Evolutionary conservation across 2,329 filamentous ascomycete species (phyloP).

Genomic region (Geosmithia morbida): DNA sequence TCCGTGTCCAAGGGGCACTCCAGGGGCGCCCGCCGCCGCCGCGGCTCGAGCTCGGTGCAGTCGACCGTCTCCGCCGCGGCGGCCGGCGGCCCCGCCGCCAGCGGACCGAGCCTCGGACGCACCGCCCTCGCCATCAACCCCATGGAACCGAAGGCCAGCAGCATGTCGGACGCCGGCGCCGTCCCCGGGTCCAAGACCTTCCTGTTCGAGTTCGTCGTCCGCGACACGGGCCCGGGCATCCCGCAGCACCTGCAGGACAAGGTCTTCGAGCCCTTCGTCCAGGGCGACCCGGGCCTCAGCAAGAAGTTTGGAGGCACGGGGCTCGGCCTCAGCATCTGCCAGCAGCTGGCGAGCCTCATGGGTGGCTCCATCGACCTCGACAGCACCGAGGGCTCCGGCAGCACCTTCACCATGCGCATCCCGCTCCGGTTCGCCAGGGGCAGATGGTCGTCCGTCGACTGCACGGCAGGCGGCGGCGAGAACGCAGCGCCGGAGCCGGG

Average conservation of each 20-base stretch:
- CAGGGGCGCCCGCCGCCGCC: constrained; percentile 28
- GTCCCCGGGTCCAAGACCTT: constrained; percentile 32
- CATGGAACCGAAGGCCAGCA: constrained; percentile 34
- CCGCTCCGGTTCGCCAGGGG: constrained; percentile 66
- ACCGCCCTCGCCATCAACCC: constrained; percentile 50
- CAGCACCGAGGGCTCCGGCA: constrained; percentile 60
- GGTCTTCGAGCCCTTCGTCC: constrained; percentile 89
- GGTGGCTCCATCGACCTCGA: constrained; percentile 58
- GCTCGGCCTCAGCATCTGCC: constrained; percentile 76
- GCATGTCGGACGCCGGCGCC: constrained; percentile 23
- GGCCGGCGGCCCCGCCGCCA: not conserved
- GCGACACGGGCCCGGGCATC: constrained; percentile 81
- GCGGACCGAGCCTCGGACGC: constrained; percentile 15
- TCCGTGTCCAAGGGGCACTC: constrained; percentile 39
- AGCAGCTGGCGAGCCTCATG: constrained; percentile 75
- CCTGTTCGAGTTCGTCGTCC: constrained; percentile 74
- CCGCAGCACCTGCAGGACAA: constrained; percentile 61
- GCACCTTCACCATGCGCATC: constrained; percentile 70
- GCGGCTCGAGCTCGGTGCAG: constrained; percentile 32
- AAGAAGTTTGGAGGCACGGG: constrained; percentile 87
- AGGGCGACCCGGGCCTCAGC: constrained; percentile 78
- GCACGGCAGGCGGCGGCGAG: not conserved
- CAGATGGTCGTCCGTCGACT: constrained; percentile 14
- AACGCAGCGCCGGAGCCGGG: not conserved
- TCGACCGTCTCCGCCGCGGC: constrained; percentile 27